Base-by-base conservation (phyloP, 176 grass and related monocot species). In the Triticum urartu region DNA sequence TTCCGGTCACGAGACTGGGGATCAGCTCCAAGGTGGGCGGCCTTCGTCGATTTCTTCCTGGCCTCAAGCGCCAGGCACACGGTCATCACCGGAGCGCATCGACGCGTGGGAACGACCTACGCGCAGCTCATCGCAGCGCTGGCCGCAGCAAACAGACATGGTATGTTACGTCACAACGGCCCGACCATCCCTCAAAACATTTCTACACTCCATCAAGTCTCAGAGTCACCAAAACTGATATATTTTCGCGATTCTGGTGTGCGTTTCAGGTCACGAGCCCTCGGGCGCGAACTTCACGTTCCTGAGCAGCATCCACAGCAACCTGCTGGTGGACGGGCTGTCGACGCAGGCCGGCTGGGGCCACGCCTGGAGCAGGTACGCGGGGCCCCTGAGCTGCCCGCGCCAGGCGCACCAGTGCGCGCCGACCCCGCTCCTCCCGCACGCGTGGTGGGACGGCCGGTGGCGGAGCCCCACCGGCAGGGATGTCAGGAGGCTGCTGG, bases 21-120 rank as follows among this genome's bases (percentile, higher is more conserved):
- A 26, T 84, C 92, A 12, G 86, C 96, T 81, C 96, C 88, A 22
- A 94, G 93, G 80, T 98, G 96, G 93, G 92, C 85, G 14, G 96
- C 96, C 4, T 89, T 95, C 65, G 92, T 95, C 21, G 96, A 95
- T 89, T 98, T 98, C 90, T 98, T 98, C 77, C 79, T 94, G 30
- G 96, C 93, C 64, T 92, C 93, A 45, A 89, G 77, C 54, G 91
- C 91, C 40, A 91, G 36, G 60, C 74, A 95, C 8, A 82, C 96
- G 79, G 88, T 98, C 32, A 40, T 98, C 24, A 89, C 89, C 59
- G 96, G 91, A 81, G 95, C 91, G 45, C 95, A 98, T 11, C 91
- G 91, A 4, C 93, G 95, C 22, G 89, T 95, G 3, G 95, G 88
- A 12, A 98, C 93, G 38, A 95, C 91, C 56, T 98, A 90, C 0